Percentiles rank a stretch among this genome's conserved stretches.
Evolutionary conservation across 2,329 filamentous ascomycete genomes (phyloP).

Genomic region (Ascochyta rabiei): DNA sequence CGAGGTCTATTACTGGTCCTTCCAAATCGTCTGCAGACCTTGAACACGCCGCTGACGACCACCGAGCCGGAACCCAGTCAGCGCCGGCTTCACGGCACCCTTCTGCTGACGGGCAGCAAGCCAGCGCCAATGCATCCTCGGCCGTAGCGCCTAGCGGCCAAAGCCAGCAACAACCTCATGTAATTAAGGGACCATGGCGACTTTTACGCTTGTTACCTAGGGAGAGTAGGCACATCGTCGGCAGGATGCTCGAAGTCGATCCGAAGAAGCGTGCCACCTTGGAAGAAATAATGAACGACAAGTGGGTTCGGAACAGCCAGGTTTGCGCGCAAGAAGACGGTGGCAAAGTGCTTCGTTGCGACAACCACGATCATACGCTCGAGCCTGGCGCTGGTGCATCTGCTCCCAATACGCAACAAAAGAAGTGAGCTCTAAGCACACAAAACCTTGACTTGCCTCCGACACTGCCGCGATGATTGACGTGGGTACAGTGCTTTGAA

Average conservation of each 20-base stretch:
- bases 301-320: slow-evolving; percentile 84
- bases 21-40: slow-evolving; percentile 44
- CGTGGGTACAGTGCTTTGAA: slow-evolving; percentile 6
- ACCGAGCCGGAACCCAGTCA: slow-evolving; percentile 40
- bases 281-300: slow-evolving; percentile 83
- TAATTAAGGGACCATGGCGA: slow-evolving; percentile 91
- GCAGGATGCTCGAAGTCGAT: slow-evolving; percentile 89
- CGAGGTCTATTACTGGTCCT: slow-evolving; percentile 37
- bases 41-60: slow-evolving; percentile 45
- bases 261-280: slow-evolving; percentile 83
- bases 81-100: slow-evolving; percentile 51
- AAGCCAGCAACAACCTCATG: slow-evolving; percentile 61
- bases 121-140: slow-evolving; percentile 20
- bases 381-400: slow-evolving; percentile 63
- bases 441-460: background rate
- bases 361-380: slow-evolving; percentile 82
- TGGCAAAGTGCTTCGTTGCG: slow-evolving; percentile 73
- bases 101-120: slow-evolving; percentile 31
- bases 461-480: slow-evolving; percentile 11
- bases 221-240: slow-evolving; percentile 87
- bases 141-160: slow-evolving; percentile 28
- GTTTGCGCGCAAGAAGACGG: slow-evolving; percentile 82
- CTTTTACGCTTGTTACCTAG: slow-evolving; percentile 84
- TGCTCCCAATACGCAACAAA: slow-evolving; percentile 40
- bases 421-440: slow-evolving; percentile 36